A percentile compares a stretch with the other conserved stretches of the same genome.
phyloP scores from a whole-genome alignment of 2,329 filamentous ascomycete genomes.

The Juglanconis oblonga region DNA sequence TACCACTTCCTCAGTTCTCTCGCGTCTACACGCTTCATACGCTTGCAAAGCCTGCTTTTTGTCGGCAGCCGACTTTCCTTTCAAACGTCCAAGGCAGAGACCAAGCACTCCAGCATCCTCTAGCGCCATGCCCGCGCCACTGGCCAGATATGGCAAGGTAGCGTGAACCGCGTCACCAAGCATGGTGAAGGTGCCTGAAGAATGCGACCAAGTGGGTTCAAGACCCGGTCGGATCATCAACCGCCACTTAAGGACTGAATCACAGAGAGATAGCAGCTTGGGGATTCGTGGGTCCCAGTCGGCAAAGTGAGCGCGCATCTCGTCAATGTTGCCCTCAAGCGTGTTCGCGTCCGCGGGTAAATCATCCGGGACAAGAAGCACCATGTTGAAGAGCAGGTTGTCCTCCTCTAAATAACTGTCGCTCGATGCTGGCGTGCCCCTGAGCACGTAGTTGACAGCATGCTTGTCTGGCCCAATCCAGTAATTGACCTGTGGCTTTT shows the following conservation, averaged over 20 bases:
- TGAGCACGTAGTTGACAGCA: constrained; percentile 49
- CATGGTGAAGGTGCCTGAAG: constrained; percentile 53
- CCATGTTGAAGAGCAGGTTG: constrained; percentile 48
- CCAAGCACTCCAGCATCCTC: constrained; percentile 59
- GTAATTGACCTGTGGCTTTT: constrained; percentile 48
- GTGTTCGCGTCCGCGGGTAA: constrained; percentile 42
- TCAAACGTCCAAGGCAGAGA: constrained; percentile 47
- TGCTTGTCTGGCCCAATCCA: constrained; percentile 51
- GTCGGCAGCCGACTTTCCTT: constrained; percentile 33
- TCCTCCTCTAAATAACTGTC: constrained; percentile 1
- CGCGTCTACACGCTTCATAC: constrained; percentile 57
- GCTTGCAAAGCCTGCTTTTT: constrained; percentile 36
- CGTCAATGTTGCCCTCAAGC: constrained; percentile 46
- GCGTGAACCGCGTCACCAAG: constrained; percentile 64
- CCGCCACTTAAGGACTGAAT: constrained; percentile 59
- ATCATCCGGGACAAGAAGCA: constrained; percentile 47
- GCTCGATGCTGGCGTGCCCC: constrained; percentile 25
- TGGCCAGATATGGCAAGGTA: constrained; percentile 60
- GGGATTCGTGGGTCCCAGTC: constrained; percentile 57
- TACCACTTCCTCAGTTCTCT: constrained; percentile 59
- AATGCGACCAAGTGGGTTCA: constrained; percentile 51
- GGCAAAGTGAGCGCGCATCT: constrained; percentile 46
- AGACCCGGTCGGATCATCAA: constrained; percentile 54
- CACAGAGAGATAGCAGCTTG: constrained; percentile 55
- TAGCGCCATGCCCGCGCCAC: constrained; percentile 56